Evolutionary conservation across 2,329 filamentous ascomycete genomes (phyloP), one percentile per base, ranked within the genome.

Genomic region (Penicillium digitatum): DNA sequence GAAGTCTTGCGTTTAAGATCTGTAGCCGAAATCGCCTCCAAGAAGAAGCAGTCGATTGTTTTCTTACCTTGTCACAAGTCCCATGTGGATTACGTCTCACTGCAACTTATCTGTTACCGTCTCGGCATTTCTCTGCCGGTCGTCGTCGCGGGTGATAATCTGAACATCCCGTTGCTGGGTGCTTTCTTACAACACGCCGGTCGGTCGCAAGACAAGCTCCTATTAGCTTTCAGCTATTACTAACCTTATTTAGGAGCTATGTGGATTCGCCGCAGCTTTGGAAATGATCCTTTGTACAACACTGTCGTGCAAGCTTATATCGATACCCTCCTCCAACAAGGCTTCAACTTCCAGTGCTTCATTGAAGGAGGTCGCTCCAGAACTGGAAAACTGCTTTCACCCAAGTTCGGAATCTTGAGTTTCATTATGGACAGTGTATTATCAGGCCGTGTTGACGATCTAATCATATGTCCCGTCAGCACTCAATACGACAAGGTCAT

Each of bases 401-500:
- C 94, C 0, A 97, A 97, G 69, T 97, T 97, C 62, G 94, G 94
- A 10, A 96, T 99, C 56, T 77, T 99, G 27, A 89, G 85, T 66
- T 99, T 96, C 66, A 83, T 97, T 37, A 77, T 99, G 18, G 94
- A 99, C 64, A 95, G 90, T 63, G 81, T 99, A 14, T 77, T 96
- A 6, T 95, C 90, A 0, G 91, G 92, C 0, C 83, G 92, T 7
- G 91, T 96, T 0, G 81, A 95, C 44, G 94, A 99, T 72, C 87
- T 90, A 31, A 89, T 96, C 39, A 90, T 99, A 49, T 96, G 93
- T 64, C 94, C 94, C 0, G 94, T 99, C 43, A 95, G 89, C 72
- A 96, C 92, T 0, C 94, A 99, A 70, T 99, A 99, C 69, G 94
- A 99, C 79, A 99, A 97, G 70, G 94, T 99, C 53, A 95, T 99